Evolutionary conservation across 73 alveolate species (phyloP), one percentile per base, ranked within the genome.

Genomic region (Paramecium sexaurelia): DNA sequence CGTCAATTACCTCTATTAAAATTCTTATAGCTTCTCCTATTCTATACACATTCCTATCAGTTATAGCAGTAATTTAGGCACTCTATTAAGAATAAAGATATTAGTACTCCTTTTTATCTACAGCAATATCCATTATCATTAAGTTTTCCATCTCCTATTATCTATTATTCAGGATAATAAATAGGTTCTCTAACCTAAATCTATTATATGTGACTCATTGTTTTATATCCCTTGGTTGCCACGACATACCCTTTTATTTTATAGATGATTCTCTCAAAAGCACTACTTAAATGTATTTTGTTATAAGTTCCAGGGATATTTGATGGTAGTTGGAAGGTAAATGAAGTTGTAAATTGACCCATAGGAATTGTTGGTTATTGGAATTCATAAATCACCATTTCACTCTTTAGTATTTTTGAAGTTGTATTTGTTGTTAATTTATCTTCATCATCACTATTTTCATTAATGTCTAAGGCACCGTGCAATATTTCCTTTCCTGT

Each of bases 61-160:
- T 61, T 29, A 61, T 27, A 13, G 83, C 83, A 29, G 83, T 61
- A 26, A 61, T 61, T 61, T 61, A 32, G 0, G 43, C 83, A 29
- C 83, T 61, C 83, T 61, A 61, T 1, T 11, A 3, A 61, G 1
- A 51, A n/a, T 51, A 51, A 61, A 1, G 1, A 61, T 11, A 26
- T 61, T 26, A 26, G 1, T 61, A 61, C 83, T 13, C 83, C 83
- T 61, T 61, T 61, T 32, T 61, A 24, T 32, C 83, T 8, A 61
- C 47, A 61, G 26, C 83, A 61, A 61, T 29, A 61, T 15, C 83
- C 83, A 29, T 61, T 61, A 10, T 61, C 83, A 26, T 20, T 11
- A 61, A 61, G 27, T 61, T 61, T 61, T 6, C 83, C 83, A 61
- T 61, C 83, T 61, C 83, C 83, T 26, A 61, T 61, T 2, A 61